Base-by-base conservation (phyloP, 1,284 basidiomycete species). In the Heimioporus retisporus region DNA sequence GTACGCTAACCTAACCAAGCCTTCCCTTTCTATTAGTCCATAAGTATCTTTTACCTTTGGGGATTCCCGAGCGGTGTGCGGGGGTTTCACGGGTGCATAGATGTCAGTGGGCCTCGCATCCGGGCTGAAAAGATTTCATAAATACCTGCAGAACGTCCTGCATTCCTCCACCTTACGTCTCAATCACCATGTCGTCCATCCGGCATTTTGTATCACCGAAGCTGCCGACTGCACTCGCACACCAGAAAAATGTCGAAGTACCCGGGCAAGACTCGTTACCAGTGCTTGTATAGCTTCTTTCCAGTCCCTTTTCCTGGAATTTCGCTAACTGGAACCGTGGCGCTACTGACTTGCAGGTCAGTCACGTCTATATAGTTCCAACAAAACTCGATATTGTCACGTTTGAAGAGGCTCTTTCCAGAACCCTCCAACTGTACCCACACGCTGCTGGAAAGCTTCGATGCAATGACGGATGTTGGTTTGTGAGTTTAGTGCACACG, bases 361-460 rank as follows among this genome's bases (percentile, higher is more conserved):
- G 77, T 53, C 77, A 76, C 51, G 73, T 81, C 13, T 73, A 79
- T 51, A 65, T 76, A 50, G 55, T 81, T 14, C 72, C 77, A 8
- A 59, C 57, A 23, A 63, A 61, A 23, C 55, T 81, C 6, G 69
- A 78, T 54, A 6, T 74, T 0, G 46, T 62, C 16, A 61, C 23
- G 19, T 80, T 81, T 44, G 59, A 64, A 6, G 62, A 66, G 6
- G 77, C 80, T 6, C 65, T 81, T n/a, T 69, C 70, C 42, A 65
- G 62, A 44, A 61, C 65, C 14, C 59, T 79, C 19, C 70, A 68
- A 44, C 1, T 73, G 3, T 80, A 75, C 57, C 77, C 75, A 43
- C 77, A 79, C 58, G 71, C 67, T 18, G 71, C 73, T 19, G 79
- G 80, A 15, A 68, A 72, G 21, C 62, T 78, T 56, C 65, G 66